phyloP scores from a whole-genome alignment of 2,329 filamentous ascomycete species.

The Xylaria sp. region DNA sequence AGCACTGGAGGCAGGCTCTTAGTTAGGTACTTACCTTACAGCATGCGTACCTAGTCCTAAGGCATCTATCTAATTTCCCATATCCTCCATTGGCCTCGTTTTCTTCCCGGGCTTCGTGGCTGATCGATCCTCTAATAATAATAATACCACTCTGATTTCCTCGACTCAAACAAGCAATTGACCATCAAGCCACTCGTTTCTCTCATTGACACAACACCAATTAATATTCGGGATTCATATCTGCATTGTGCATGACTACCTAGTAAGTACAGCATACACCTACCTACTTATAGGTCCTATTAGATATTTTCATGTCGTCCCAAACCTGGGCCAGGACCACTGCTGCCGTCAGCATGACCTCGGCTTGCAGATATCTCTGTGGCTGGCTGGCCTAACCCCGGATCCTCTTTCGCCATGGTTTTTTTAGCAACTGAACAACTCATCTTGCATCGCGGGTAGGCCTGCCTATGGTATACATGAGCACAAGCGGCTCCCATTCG shows the following conservation, averaged over 20 bases:
- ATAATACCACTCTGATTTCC: too few species aligned
- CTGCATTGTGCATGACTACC: neutral
- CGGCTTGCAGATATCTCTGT: neutral
- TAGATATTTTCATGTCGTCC: conserved; percentile 6
- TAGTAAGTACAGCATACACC: conserved; percentile 30
- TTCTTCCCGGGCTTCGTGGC: conserved; percentile 5
- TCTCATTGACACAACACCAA: neutral
- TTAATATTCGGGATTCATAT: neutral
- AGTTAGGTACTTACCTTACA: neutral
- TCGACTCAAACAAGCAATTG: neutral
- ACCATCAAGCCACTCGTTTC: conserved; percentile 25
- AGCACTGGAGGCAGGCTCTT: neutral
- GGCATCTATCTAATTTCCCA: conserved; percentile 22
- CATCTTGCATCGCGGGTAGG: conserved; percentile 37
- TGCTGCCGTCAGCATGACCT: conserved; percentile 17
- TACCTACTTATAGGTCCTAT: conserved; percentile 3
- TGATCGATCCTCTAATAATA: conserved; percentile 5
- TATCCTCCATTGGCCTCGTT: conserved; percentile 29
- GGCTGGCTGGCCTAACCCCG: conserved; percentile 8
- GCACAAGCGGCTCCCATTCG: conserved; percentile 31
- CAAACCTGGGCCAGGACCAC: conserved; percentile 11
- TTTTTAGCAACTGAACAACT: conserved; percentile 33
- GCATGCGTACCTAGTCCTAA: neutral
- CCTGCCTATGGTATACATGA: conserved; percentile 19
- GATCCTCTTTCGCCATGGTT: neutral